These are phyloP conservation scores for Naganishia onofrii DNA, from an alignment of 768 basidiomycete species.

Conservation along the genomic window DNA sequence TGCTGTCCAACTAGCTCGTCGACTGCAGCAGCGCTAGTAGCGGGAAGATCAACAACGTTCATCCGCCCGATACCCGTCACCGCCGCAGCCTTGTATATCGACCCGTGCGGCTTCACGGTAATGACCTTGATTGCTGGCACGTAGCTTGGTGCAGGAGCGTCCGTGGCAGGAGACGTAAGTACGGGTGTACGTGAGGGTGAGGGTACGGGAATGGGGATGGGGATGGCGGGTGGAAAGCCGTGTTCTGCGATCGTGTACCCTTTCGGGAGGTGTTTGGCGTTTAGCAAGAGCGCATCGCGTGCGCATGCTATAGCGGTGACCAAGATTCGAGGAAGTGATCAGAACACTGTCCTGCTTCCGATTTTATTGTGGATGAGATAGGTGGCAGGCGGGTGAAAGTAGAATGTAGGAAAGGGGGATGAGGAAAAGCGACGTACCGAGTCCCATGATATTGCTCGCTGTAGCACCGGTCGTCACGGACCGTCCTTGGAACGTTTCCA, in stretches of 20 bases:
- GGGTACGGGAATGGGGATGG: constrained; percentile 29
- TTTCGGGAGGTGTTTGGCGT: constrained; percentile 39
- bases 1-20: too few species aligned
- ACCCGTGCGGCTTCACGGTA: constrained; percentile 53
- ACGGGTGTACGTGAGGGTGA: too few species aligned
- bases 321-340: too few species aligned
- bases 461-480: constrained; percentile 57
- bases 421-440: constrained; percentile 42
- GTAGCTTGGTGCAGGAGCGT: not conserved
- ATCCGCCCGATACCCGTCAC: constrained; percentile 53
- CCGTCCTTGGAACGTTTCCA: constrained; percentile 48
- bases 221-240: constrained; percentile 48
- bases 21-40: too few species aligned
- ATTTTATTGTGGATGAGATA: not conserved
- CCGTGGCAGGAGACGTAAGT: too few species aligned
- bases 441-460: constrained; percentile 54
- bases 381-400: too few species aligned
- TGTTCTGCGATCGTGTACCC: constrained; percentile 53
- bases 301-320: constrained; percentile 47
- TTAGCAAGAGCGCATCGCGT: constrained; percentile 45
- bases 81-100: constrained; percentile 54
- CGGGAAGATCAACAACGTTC: constrained; percentile 50
- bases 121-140: constrained; percentile 46
- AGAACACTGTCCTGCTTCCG: not conserved
- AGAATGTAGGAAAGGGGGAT: too few species aligned